phyloP scores from a whole-genome alignment of 768 basidiomycete species.

The Trametes elegans region DNA sequence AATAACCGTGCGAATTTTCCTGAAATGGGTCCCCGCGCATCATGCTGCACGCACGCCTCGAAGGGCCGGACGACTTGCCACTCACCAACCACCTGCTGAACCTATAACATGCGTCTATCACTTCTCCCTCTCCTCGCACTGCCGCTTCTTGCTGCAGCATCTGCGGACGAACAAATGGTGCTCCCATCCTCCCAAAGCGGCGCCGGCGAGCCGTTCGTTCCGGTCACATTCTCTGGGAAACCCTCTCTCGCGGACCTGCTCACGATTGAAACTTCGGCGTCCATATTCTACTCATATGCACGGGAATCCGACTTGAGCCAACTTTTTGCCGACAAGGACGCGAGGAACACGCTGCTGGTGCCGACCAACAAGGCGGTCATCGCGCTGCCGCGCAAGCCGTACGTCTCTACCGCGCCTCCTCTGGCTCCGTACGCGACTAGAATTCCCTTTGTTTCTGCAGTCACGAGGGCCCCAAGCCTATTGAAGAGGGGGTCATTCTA shows the following conservation, averaged over 20 bases:
- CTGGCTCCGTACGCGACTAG: not conserved
- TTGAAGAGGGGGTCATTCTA: slow-evolving; percentile 49
- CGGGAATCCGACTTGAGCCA: slow-evolving; percentile 64
- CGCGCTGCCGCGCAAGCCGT: slow-evolving; percentile 81
- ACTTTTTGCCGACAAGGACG: slow-evolving; percentile 36
- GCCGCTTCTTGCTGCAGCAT: slow-evolving; percentile 32
- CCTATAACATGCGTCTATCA: slow-evolving; percentile 21
- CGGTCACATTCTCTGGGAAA: slow-evolving; percentile 38
- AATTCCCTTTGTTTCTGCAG: slow-evolving; percentile 36
- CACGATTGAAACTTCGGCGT: slow-evolving; percentile 70
- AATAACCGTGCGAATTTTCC: no score
- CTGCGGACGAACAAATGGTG: slow-evolving; percentile 30
- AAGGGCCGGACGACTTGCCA: not conserved
- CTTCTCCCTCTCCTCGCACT: slow-evolving; percentile 30
- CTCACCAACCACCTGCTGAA: not conserved
- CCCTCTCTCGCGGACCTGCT: slow-evolving; percentile 74
- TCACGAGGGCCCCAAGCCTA: slow-evolving; percentile 51
- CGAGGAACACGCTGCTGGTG: slow-evolving; percentile 62
- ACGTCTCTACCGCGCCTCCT: slow-evolving; percentile 32
- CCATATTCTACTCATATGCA: slow-evolving; percentile 84
- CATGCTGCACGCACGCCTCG: no score
- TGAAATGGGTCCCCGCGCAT: no score
- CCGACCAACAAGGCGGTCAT: slow-evolving; percentile 90
- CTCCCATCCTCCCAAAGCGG: slow-evolving; percentile 19
- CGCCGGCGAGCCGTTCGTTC: slow-evolving; percentile 27